Conservation (phyloP, 2,329 filamentous ascomycete species). For the Bipolaris sorokiniana region DNA sequence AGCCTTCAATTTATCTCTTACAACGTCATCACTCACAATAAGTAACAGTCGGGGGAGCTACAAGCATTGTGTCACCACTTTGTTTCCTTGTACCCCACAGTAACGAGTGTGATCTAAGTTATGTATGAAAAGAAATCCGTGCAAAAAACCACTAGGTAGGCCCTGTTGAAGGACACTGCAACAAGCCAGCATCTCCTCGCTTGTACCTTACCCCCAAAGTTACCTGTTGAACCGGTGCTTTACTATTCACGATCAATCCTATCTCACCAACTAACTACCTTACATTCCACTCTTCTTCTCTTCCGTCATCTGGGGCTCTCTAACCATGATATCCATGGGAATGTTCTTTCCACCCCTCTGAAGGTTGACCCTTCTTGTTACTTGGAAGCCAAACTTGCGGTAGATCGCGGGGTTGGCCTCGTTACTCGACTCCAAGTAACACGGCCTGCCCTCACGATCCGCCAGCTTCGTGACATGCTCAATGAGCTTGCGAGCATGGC, state of each 20-base stretch:
- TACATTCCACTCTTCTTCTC: conserved; percentile 30
- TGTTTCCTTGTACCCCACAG: not conserved
- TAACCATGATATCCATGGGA: conserved; percentile 79
- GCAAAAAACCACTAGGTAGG: not conserved
- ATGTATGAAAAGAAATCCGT: conserved; percentile 3
- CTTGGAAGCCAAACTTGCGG: conserved; percentile 74
- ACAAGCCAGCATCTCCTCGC: not conserved
- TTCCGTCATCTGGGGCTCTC: conserved; percentile 61
- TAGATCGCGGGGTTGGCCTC: conserved; percentile 73
- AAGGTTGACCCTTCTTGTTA: conserved; percentile 68
- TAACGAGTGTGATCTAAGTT: conserved; percentile 5
- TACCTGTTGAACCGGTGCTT: conserved; percentile 36
- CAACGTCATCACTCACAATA: not conserved
- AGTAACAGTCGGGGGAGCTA: not conserved
- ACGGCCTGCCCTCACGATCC: conserved; percentile 69
- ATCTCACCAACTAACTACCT: not conserved
- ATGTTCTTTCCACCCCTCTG: conserved; percentile 64
- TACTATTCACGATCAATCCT: not conserved
- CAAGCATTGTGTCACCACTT: not conserved
- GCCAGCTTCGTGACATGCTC: conserved; percentile 70
- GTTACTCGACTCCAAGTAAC: conserved; percentile 82
- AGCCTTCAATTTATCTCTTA: not conserved
- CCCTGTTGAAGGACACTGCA: conserved; percentile 34
- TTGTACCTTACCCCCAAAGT: conserved; percentile 4
- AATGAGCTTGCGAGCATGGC: conserved; percentile 74